Base-by-base conservation (phyloP, 371 early-diverging fungal genomes). In the Mortierella sp. region DNA sequence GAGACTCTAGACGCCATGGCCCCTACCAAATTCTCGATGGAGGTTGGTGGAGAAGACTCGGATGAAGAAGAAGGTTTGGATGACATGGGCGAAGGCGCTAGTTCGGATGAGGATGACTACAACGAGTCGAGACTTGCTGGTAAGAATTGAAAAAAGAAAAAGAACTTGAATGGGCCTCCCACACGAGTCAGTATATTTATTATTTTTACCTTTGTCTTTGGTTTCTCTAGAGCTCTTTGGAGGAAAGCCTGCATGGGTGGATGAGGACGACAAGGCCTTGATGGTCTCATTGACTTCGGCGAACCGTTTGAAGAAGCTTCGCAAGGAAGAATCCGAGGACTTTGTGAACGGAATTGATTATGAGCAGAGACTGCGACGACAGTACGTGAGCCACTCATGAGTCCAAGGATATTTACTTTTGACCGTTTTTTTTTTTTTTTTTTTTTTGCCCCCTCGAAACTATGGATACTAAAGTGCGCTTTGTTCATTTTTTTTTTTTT, bases 221-320 rank as follows among this genome's bases (percentile, higher is more conserved):
- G 30, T 15, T 23, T 29, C 57, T 43, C 6, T 70, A 70, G 70
- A 56, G 25, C 57, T 73, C 55, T 79, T 70, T 26, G 74, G 80
- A 61, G 83, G 64, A 72, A 77, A 68, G 57, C 82, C 92, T 18
- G 93, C 91, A n/a, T 94, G 95, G 93, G 82, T 83, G 25, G 95
- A 95, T 68, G 90, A 90, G 4, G 94, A 93, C 57, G 93, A 90
- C 72, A 86, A 87, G 60, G 81, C 85, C 23, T 68, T 90, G 19
- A 75, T 81, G 21, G 90, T 97, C 5, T 90, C 95, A 16, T 83
- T 98, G 11, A 84, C 82, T 46, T 80, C 83, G 0, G 81, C 82
- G 12, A 89, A 88, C 48, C 87, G 93, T 18, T 82, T 93, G 56
- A 88, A 90, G 63, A 97, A 97, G 77, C 87, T 98, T 45, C 89